These are phyloP conservation scores for Sergeia podlipaevii DNA, from an alignment of 208 protist genomes.

Conservation along the genomic window DNA sequence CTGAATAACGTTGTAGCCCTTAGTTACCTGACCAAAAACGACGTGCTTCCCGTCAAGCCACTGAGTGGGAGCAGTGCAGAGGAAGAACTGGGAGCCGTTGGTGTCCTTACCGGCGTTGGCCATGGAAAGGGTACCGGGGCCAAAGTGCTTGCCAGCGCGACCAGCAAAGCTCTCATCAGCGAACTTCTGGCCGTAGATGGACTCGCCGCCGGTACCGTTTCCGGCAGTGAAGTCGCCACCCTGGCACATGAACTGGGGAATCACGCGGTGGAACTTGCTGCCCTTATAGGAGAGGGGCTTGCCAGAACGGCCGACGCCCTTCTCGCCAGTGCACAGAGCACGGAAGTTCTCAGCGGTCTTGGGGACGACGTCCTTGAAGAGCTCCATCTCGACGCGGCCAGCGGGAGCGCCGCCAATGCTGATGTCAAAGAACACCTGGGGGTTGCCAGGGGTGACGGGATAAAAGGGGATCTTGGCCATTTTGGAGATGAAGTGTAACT, in stretches of 20 bases:
- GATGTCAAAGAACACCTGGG: conserved; percentile 82
- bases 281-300: conserved; percentile 93
- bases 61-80: conserved; percentile 39
- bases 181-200: conserved; percentile 82
- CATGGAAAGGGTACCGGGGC: conserved; percentile 63
- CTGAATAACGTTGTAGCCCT: conserved; percentile 62
- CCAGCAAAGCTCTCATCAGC: conserved; percentile 87
- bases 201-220: conserved; percentile 83
- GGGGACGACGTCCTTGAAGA: conserved; percentile 70
- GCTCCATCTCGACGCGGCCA: conserved; percentile 79
- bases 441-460: conserved; percentile 40
- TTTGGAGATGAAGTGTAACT: conserved; percentile 4
- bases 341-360: conserved; percentile 92
- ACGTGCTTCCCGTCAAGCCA: conserved; percentile 90
- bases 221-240: conserved; percentile 91
- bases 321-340: conserved; percentile 78
- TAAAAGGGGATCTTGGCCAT: conserved; percentile 42
- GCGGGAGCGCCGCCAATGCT: conserved; percentile 47
- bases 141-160: conserved; percentile 67
- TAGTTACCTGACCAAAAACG: conserved; percentile 84
- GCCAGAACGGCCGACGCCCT: conserved; percentile 54
- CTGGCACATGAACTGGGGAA: conserved; percentile 87
- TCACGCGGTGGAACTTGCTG: conserved; percentile 91
- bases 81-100: conserved; percentile 84
- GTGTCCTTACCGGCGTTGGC: conserved; percentile 71